phyloP scores from a whole-genome alignment of 495 filamentous ascomycete species.

The Corynascus novoguineensis region DNA sequence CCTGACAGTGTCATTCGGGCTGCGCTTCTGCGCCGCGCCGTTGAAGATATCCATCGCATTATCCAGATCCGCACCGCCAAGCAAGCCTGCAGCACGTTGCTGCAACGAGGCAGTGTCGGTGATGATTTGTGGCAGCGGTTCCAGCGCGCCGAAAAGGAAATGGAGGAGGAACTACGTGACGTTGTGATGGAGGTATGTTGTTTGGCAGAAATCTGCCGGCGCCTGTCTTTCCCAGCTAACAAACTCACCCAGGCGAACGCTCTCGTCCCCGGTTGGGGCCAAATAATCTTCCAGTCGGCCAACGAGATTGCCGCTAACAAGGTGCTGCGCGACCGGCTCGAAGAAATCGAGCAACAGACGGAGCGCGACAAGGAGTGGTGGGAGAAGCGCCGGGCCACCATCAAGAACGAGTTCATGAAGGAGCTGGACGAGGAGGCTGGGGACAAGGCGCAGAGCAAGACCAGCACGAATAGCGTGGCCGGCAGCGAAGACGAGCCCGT shows the following conservation, averaged over 20 bases:
- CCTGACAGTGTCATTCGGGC: constrained; percentile 85
- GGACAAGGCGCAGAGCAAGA: constrained; percentile 26
- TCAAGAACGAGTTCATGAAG: constrained; percentile 76
- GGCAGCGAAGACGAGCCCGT: constrained; percentile 80
- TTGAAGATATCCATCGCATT: constrained; percentile 86
- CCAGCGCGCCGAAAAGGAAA: constrained; percentile 86
- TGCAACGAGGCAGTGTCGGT: constrained; percentile 87
- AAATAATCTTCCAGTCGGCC: constrained; percentile 91
- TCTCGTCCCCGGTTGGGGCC: constrained; percentile 79
- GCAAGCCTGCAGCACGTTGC: constrained; percentile 69
- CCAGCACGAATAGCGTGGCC: constrained; percentile 5
- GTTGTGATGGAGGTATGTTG: constrained; percentile 78
- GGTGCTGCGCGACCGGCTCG: constrained; percentile 65
- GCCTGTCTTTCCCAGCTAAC: not conserved
- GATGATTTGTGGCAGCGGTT: constrained; percentile 97
- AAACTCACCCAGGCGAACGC: constrained; percentile 63
- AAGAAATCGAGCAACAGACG: constrained; percentile 67
- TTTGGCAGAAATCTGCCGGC: not conserved
- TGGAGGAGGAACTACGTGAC: constrained; percentile 91
- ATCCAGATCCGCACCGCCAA: constrained; percentile 81
- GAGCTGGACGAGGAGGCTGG: constrained; percentile 61
- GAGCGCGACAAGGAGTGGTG: constrained; percentile 80
- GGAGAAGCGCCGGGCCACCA: constrained; percentile 68
- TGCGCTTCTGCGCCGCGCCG: constrained; percentile 81
- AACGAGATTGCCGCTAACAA: constrained; percentile 75